Base-by-base conservation (phyloP, 192 early-diverging fungal species). In the Coemansia sp. region DNA sequence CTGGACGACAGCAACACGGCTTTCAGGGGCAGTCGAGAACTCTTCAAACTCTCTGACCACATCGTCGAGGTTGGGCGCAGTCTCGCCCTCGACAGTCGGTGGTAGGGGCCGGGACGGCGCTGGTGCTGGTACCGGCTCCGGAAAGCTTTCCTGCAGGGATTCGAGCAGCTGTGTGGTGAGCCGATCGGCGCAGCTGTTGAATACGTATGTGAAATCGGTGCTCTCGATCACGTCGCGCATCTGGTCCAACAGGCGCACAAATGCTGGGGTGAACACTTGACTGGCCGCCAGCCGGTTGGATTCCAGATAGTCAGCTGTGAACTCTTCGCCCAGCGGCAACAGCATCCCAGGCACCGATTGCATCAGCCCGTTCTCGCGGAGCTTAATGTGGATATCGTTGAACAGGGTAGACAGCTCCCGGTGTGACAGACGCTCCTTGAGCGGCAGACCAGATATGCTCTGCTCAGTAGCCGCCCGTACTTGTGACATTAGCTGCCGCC, bases 221-320 rank as follows among this genome's bases (percentile, higher is more conserved):
- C 72, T 89, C 57, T 96, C 93, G 51, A 96, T 82, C 48, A 93
- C 88, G 69, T 98, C 94, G 22, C 91, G 87, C 2, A 90, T 90
- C 80, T 96, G 93, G 74, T 95, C 87, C 57, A 98, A 68, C 48
- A 96, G 79, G 32, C 73, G 82, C 35, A 83, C 82, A 29, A 98
- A 83, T 29, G 85, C 77, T 7, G 84, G 66, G 39, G 90, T 88
- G 22, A 88, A 84, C 12, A 76, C 68, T 29, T 78, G 60, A 48
- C 69, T 60, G 54, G 78, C 75, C 62, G 66, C 39, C 62, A 82
- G 49, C 20, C 71, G 38, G 69, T 78, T 82, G 8, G 66, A 54
- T 7, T 57, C 58, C 14, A 78, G 68, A 24, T 78, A 77, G 37
- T 82, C 75, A 32, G 29, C 62, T 10, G 64, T 63, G 29, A 59